Conservation (phyloP, 768 basidiomycete genomes). For the Tulasnella sp. region DNA sequence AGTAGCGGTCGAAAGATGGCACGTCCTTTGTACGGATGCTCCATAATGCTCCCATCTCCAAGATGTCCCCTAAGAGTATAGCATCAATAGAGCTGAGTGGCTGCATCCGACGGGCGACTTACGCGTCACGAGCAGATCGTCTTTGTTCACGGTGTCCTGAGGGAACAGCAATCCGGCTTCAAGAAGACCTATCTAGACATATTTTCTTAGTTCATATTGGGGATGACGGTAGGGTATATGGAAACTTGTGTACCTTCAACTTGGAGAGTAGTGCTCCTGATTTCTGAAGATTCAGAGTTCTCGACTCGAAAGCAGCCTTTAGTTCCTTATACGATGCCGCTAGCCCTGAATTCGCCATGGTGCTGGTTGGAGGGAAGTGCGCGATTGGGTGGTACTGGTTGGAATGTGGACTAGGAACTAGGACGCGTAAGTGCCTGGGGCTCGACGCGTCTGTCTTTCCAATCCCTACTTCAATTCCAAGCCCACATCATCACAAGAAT, state of each 20-base stretch:
- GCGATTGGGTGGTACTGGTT: conserved; percentile 14
- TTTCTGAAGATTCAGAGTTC: conserved; percentile 56
- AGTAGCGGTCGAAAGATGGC: conserved; percentile 90
- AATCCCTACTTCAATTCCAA: conserved; percentile 24
- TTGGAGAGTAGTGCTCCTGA: conserved; percentile 52
- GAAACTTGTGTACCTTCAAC: conserved; percentile 65
- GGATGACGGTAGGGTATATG: neutral
- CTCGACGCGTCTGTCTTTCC: conserved; percentile 21
- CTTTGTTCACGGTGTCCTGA: conserved; percentile 46
- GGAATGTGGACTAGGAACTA: conserved; percentile 14
- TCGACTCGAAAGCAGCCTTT: conserved; percentile 51
- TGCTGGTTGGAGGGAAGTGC: conserved; percentile 15
- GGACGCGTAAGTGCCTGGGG: conserved; percentile 12
- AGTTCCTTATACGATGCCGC: conserved; percentile 56
- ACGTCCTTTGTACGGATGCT: conserved; percentile 82
- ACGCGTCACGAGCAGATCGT: conserved; percentile 70
- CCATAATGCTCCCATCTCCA: conserved; percentile 92
- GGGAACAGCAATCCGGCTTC: conserved; percentile 69
- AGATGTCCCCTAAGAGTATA: conserved; percentile 64
- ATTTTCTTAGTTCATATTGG: neutral
- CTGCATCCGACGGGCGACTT: conserved; percentile 25
- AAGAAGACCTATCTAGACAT: conserved; percentile 57
- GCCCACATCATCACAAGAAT: conserved; percentile 29
- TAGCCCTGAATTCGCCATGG: conserved; percentile 46
- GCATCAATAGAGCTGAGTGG: neutral